Evolutionary conservation across 202 grass and related monocot species (phyloP).

Genomic region (Sporobolus alterniflorus): DNA sequence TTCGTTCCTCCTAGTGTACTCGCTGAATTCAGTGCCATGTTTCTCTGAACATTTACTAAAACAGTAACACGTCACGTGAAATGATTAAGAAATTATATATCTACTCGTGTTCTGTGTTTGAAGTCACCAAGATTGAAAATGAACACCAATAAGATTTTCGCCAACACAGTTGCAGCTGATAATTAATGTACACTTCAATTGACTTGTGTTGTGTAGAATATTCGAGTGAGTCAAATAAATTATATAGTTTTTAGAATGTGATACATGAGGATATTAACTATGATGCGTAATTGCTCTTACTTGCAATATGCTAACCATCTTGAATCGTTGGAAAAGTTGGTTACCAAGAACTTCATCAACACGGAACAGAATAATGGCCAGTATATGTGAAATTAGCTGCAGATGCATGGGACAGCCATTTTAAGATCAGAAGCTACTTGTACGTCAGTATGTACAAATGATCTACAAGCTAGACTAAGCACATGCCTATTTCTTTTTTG

Average conservation of each 20-base stretch:
- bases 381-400: background rate
- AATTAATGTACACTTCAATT: background rate
- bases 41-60: background rate
- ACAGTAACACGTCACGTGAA: background rate
- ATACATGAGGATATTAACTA: background rate
- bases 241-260: background rate
- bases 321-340: background rate
- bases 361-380: background rate
- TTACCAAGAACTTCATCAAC: background rate
- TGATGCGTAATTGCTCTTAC: background rate
- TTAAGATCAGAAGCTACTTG: background rate
- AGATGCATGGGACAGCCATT: background rate
- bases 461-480: background rate
- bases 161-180: background rate
- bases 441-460: background rate
- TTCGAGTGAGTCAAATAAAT: background rate
- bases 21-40: background rate
- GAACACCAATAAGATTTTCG: background rate
- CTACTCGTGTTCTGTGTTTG: background rate
- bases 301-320: background rate
- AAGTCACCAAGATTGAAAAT: background rate
- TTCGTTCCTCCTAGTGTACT: background rate
- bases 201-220: background rate
- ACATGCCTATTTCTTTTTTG: too few relatives aligned
- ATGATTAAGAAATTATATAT: background rate